A percentile compares a stretch with the other conserved stretches of the same genome.
Evolutionary conservation across 495 filamentous ascomycete species (phyloP).

Genomic region (Aspergillus bertholletiae): DNA sequence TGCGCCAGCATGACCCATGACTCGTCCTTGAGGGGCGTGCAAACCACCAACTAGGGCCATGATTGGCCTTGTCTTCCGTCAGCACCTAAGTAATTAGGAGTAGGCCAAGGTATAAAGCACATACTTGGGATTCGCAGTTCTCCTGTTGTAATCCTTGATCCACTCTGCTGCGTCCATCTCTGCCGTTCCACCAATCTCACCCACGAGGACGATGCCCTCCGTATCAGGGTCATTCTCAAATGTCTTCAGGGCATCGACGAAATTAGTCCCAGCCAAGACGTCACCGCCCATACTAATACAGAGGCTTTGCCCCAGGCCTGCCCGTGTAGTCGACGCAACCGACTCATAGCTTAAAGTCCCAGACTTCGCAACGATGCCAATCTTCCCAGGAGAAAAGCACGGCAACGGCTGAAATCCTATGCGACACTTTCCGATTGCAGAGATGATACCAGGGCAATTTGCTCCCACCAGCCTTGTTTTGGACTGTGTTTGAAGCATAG

Average conservation of each 20-base stretch:
- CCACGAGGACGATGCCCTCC: slow-evolving; percentile 76
- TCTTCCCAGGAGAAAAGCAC: slow-evolving; percentile 67
- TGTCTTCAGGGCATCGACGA: slow-evolving; percentile 71
- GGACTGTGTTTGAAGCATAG: slow-evolving; percentile 75
- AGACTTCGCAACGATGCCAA: slow-evolving; percentile 85
- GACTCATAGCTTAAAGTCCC: slow-evolving; percentile 88
- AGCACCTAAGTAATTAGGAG: not conserved
- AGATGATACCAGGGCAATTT: slow-evolving; percentile 87
- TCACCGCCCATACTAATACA: slow-evolving; percentile 90
- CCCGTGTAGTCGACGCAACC: slow-evolving; percentile 76
- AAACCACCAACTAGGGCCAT: slow-evolving; percentile 74
- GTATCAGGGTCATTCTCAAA: slow-evolving; percentile 75
- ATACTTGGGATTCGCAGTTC: slow-evolving; percentile 64
- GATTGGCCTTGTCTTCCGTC: slow-evolving; percentile 56
- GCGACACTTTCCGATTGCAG: slow-evolving; percentile 72
- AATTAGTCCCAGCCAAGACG: slow-evolving; percentile 75
- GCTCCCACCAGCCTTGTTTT: slow-evolving; percentile 79
- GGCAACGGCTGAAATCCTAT: slow-evolving; percentile 85
- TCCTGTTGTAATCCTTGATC: slow-evolving; percentile 64
- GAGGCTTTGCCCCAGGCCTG: slow-evolving; percentile 79
- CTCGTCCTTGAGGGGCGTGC: slow-evolving; percentile 58
- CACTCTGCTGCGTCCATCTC: slow-evolving; percentile 82
- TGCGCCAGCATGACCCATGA: slow-evolving; percentile 90
- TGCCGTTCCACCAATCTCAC: slow-evolving; percentile 79
- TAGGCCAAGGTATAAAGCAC: slow-evolving; percentile 14